A percentile compares a stretch with the other conserved stretches of the same genome.
These are phyloP conservation scores for Lentinula sp. DNA, from an alignment of 768 basidiomycete genomes.

Conservation along the genomic window DNA sequence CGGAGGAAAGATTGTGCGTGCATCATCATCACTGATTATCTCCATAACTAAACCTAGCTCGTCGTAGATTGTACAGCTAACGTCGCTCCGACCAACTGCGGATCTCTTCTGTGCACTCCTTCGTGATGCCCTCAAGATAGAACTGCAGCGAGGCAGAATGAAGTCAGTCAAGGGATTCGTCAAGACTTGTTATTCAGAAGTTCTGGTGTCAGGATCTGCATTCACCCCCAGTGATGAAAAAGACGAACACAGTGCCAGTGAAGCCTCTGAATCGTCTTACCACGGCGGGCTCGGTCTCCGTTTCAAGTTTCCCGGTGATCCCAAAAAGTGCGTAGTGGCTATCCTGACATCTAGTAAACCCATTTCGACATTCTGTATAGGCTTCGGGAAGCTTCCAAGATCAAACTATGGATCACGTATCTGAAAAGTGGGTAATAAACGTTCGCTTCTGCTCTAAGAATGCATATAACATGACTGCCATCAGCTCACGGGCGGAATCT, in stretches of 20 bases:
- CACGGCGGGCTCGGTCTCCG: constrained; percentile 75
- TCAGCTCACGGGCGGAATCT: constrained; percentile 89
- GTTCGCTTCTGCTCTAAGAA: constrained; percentile 1
- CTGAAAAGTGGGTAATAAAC: constrained; percentile 49
- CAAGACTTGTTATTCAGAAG: constrained; percentile 92
- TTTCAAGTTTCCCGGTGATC: constrained; percentile 90
- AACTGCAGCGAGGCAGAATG: constrained; percentile 90
- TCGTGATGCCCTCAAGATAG: constrained; percentile 82
- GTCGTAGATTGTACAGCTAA: constrained; percentile 82
- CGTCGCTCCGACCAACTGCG: constrained; percentile 87
- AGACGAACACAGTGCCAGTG: constrained; percentile 56
- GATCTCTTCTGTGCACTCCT: constrained; percentile 89
- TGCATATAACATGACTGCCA: constrained; percentile 8
- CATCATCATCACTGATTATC: not conserved
- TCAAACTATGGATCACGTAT: constrained; percentile 93
- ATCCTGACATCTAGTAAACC: not conserved
- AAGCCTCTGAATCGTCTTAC: constrained; percentile 44
- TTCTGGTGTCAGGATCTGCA: constrained; percentile 57
- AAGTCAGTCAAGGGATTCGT: constrained; percentile 87
- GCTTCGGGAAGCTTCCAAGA: constrained; percentile 86
- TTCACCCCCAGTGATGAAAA: constrained; percentile 58
- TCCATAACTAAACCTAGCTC: not conserved
- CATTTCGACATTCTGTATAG: constrained; percentile 26
- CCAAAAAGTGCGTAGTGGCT: constrained; percentile 64
- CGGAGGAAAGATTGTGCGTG: constrained; percentile 81